Percentiles rank a stretch among this genome's conserved stretches.
Evolutionary conservation across 768 basidiomycete genomes (phyloP).

Genomic region (Amylocystis lapponica): DNA sequence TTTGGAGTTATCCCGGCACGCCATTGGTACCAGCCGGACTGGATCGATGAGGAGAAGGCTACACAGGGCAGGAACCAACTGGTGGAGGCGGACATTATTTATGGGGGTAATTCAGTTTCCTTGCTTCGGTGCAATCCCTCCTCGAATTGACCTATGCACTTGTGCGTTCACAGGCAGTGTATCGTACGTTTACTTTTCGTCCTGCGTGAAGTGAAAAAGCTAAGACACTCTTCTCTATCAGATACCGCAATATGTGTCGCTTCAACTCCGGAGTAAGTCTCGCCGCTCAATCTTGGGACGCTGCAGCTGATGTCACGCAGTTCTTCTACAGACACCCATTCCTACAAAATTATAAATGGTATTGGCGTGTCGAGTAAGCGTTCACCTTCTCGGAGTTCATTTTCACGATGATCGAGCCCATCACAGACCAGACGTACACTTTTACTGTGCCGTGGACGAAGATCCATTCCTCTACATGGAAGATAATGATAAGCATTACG

Average conservation of each 20-base stretch:
- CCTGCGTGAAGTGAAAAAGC: not conserved
- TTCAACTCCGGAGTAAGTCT: slow-evolving; percentile 62
- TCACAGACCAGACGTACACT: slow-evolving; percentile 66
- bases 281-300: not conserved
- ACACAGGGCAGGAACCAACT: slow-evolving; percentile 45
- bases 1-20: slow-evolving; percentile 56
- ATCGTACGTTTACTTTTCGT: slow-evolving; percentile 27
- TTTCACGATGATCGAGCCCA: slow-evolving; percentile 41
- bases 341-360: slow-evolving; percentile 60
- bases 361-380: slow-evolving; percentile 68
- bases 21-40: slow-evolving; percentile 68
- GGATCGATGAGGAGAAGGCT: slow-evolving; percentile 67
- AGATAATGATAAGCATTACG: slow-evolving; percentile 63
- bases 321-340: slow-evolving; percentile 64
- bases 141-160: not conserved
- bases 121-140: not conserved
- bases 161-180: slow-evolving; percentile 34
- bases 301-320: slow-evolving; percentile 2
- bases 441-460: slow-evolving; percentile 61
- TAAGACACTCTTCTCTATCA: slow-evolving; percentile 11
- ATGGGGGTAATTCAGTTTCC: slow-evolving; percentile 34
- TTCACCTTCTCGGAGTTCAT: not conserved
- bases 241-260: slow-evolving; percentile 77
- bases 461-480: slow-evolving; percentile 74
- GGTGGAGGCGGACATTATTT: slow-evolving; percentile 41